These are phyloP conservation scores for Centaurea solstitialis DNA, from an alignment of 129 eudicot species.

Conservation along the genomic window DNA sequence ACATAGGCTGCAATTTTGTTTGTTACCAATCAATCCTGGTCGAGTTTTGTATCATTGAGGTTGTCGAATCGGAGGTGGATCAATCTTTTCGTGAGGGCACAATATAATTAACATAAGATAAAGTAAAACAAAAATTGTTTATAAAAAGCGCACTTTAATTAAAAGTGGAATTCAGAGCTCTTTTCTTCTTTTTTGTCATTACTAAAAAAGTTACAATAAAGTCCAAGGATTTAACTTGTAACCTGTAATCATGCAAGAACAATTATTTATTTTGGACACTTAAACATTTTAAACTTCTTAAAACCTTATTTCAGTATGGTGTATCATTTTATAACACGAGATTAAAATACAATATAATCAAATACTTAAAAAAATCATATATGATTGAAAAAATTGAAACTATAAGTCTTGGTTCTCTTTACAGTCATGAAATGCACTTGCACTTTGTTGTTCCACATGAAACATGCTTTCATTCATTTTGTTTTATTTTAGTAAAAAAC, in stretches of 20 bases:
- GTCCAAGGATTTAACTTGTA: background rate
- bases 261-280: background rate
- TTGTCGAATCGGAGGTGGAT: conserved; percentile 38
- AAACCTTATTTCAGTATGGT: too few relatives aligned
- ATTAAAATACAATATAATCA: too few relatives aligned
- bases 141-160: too few relatives aligned
- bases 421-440: background rate
- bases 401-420: conserved; percentile 2
- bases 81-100: background rate
- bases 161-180: background rate
- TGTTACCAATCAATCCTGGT: conserved; percentile 50
- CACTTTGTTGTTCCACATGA: background rate
- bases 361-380: too few relatives aligned
- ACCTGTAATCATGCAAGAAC: background rate
- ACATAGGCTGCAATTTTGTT: conserved; percentile 51
- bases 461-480: background rate
- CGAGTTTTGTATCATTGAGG: conserved; percentile 60
- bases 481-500: background rate
- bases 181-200: background rate
- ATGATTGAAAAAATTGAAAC: background rate
- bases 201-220: background rate
- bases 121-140: background rate
- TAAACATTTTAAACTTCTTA: too few relatives aligned
- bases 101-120: background rate
- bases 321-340: too few relatives aligned